phyloP scores from a whole-genome alignment of 73 alveolate genomes.

The Tetrahymena borealis region DNA sequence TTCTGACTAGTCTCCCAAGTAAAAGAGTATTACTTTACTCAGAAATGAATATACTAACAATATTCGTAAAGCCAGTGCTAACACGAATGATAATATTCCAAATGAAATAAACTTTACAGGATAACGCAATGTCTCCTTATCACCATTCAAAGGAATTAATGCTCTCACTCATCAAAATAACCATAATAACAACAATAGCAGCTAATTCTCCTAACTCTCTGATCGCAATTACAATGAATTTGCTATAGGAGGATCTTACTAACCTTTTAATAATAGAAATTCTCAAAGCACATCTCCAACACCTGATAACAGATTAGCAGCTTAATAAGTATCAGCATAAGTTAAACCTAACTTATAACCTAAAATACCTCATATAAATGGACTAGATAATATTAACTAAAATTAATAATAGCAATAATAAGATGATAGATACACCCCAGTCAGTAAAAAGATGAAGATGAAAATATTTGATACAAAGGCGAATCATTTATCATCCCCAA shows the following conservation, averaged over 20 bases:
- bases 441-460: not conserved
- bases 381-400: not conserved
- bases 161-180: not conserved
- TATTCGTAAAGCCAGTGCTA: not conserved
- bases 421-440: not conserved
- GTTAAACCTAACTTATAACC: not conserved
- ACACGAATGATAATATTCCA: not conserved
- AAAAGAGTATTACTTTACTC: not conserved
- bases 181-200: not conserved
- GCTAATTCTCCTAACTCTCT: not conserved
- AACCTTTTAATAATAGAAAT: too few species aligned
- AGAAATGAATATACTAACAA: not conserved
- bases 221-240: not conserved
- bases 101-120: not conserved
- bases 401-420: not conserved
- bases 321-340: not conserved
- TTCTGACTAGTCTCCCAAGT: not conserved
- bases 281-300: not conserved
- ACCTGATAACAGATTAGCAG: not conserved
- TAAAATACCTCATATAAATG: not conserved
- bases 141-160: not conserved
- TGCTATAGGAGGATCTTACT: too few species aligned
- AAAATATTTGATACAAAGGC: not conserved
- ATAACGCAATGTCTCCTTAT: not conserved
- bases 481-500: not conserved